Percentiles rank a stretch among this genome's conserved stretches.
Conservation (phyloP, 768 basidiomycete genomes). For the Lentinula lateritia region DNA sequence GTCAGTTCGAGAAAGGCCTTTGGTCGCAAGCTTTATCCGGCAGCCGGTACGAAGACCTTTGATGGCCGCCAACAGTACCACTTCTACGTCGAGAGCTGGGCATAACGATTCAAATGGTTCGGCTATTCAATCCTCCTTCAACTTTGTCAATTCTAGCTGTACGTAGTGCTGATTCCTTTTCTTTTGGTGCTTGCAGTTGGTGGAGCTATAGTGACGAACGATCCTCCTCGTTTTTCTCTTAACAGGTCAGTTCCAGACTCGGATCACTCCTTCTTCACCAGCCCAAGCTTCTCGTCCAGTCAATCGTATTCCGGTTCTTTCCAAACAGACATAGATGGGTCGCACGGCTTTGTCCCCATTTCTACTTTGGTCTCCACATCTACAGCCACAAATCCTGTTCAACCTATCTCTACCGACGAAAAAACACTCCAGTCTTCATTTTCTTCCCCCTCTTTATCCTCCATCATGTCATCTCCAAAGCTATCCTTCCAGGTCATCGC, state of each 20-base stretch:
- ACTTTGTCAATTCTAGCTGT: constrained; percentile 31
- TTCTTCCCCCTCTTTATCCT: constrained; percentile 36
- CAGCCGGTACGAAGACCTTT: constrained; percentile 37
- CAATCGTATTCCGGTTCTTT: constrained; percentile 4
- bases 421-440: constrained; percentile 12
- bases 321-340: not conserved
- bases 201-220: constrained; percentile 5
- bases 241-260: not conserved
- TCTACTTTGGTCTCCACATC: not conserved
- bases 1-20: constrained; percentile 25
- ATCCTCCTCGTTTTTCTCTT: not conserved
- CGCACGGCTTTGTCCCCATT: not conserved
- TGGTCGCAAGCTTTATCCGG: constrained; percentile 36
- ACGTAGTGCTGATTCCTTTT: constrained; percentile 51
- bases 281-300: not conserved
- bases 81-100: not conserved
- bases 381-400: not conserved
- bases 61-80: constrained; percentile 16
- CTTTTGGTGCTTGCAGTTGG: constrained; percentile 26
- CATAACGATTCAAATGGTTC: constrained; percentile 49
- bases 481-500: constrained; percentile 56
- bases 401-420: not conserved
- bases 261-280: not conserved
- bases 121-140: constrained; percentile 37
- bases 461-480: constrained; percentile 44